A percentile compares a stretch with the other conserved stretches of the same genome.
These are phyloP conservation scores for Rhodotorula diobovata DNA, from an alignment of 768 basidiomycete species.

Conservation along the genomic window DNA sequence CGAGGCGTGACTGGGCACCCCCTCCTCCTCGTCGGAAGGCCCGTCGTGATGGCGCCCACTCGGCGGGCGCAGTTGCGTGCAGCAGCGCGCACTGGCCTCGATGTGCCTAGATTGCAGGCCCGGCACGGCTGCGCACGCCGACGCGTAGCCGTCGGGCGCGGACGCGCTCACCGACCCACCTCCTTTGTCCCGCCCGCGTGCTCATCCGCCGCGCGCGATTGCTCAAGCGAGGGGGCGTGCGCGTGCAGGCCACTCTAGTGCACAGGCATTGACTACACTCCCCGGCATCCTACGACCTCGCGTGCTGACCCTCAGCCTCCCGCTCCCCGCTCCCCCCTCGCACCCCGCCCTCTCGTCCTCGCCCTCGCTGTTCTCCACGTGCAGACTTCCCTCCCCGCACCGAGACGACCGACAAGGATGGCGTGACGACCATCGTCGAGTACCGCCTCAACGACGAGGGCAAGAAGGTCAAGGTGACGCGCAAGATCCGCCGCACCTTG, in stretches of 20 bases:
- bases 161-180: background rate
- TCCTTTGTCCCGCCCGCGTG: background rate
- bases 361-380: conserved; percentile 43
- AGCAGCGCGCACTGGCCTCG: no score
- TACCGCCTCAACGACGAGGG: conserved; percentile 84
- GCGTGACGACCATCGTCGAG: conserved; percentile 76
- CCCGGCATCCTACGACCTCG: no score
- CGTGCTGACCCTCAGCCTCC: background rate
- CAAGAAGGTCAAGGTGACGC: conserved; percentile 90
- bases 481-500: conserved; percentile 75
- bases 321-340: background rate
- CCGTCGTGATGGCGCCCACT: no score
- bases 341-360: conserved; percentile 32
- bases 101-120: no score
- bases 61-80: no score
- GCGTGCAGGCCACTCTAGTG: no score
- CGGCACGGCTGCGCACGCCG: no score
- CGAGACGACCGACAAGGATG: conserved; percentile 75
- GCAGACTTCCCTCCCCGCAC: conserved; percentile 49
- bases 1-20: no score
- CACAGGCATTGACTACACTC: no score
- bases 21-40: no score
- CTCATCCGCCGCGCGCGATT: background rate
- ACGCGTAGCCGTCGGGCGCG: no score
- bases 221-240: background rate